Percentiles rank a stretch among this genome's conserved stretches.
phyloP scores from a whole-genome alignment of 1,284 basidiomycete species.

The Puccinia coronata region DNA sequence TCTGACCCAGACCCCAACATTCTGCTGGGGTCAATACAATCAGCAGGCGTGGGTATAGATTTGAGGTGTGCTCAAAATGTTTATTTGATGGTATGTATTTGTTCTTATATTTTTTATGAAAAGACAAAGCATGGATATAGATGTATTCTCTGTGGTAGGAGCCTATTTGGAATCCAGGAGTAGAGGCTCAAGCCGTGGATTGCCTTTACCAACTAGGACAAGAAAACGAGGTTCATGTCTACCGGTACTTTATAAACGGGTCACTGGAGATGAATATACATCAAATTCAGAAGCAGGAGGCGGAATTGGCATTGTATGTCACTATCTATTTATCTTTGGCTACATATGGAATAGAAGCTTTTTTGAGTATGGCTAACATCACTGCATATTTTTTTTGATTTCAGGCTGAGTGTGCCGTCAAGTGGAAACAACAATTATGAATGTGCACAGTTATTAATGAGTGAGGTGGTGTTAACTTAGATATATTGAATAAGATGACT shows the following conservation, averaged over 20 bases:
- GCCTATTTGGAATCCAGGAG: neutral
- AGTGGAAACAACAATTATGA: slow-evolving; percentile 17
- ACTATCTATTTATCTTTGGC: too few relatives aligned
- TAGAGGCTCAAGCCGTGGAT: slow-evolving; percentile 15
- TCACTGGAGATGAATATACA: slow-evolving; percentile 29
- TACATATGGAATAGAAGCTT: neutral
- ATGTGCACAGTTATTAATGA: slow-evolving; percentile 19
- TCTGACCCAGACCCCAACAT: neutral
- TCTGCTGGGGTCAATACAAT: slow-evolving; percentile 7
- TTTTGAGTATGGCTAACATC: neutral
- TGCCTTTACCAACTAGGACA: slow-evolving; percentile 2
- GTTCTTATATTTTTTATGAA: neutral
- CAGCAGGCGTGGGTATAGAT: slow-evolving; percentile 4
- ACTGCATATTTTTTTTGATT: neutral
- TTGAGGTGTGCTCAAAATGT: slow-evolving; percentile 25
- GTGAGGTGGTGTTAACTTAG: neutral
- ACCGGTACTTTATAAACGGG: neutral
- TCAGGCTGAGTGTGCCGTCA: slow-evolving; percentile 1
- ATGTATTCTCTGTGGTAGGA: neutral
- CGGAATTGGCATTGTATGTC: slow-evolving; percentile 1
- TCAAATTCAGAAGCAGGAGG: slow-evolving; percentile 9
- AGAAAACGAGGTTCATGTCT: neutral
- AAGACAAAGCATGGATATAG: neutral
- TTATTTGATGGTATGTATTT: slow-evolving; percentile 13
- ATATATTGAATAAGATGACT: too few relatives aligned